phyloP scores from a whole-genome alignment of 106 monocot genomes.

The Platanthera guangdongensis region DNA sequence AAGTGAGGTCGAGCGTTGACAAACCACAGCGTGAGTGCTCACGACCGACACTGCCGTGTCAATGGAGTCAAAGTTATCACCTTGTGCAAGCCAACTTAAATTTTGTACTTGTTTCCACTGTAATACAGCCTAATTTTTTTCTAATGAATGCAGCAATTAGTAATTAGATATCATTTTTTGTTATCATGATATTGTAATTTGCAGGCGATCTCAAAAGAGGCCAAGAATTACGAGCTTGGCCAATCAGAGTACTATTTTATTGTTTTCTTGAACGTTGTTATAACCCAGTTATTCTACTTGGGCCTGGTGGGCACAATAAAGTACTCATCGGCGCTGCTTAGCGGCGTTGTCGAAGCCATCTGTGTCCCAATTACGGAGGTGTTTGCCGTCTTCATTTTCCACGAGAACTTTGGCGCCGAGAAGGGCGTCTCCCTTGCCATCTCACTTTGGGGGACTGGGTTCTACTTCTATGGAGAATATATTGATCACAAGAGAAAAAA shows the following conservation, averaged over 20 bases:
- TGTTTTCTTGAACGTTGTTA: slow-evolving; percentile 18
- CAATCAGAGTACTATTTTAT: slow-evolving; percentile 49
- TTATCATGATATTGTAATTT: neutral
- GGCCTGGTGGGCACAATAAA: slow-evolving; percentile 52
- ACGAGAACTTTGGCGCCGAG: slow-evolving; percentile 30
- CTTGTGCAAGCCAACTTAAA: no score
- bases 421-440: slow-evolving; percentile 48
- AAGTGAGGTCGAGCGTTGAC: no score
- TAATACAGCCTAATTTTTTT: no score
- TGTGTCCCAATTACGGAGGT: slow-evolving; percentile 55
- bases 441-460: slow-evolving; percentile 44
- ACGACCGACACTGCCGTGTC: no score
- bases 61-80: no score
- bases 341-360: slow-evolving; percentile 42
- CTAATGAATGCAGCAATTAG: no score
- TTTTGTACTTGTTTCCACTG: no score
- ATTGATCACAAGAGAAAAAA: neutral
- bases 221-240: slow-evolving; percentile 32
- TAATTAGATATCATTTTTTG: no score
- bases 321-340: slow-evolving; percentile 44
- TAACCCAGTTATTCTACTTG: slow-evolving; percentile 47
- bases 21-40: no score
- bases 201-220: slow-evolving; percentile 51
- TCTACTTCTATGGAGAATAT: slow-evolving; percentile 49
- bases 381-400: slow-evolving; percentile 34